phyloP scores from a whole-genome alignment of 768 basidiomycete genomes.

The Pilatotrama ljubarskyi region DNA sequence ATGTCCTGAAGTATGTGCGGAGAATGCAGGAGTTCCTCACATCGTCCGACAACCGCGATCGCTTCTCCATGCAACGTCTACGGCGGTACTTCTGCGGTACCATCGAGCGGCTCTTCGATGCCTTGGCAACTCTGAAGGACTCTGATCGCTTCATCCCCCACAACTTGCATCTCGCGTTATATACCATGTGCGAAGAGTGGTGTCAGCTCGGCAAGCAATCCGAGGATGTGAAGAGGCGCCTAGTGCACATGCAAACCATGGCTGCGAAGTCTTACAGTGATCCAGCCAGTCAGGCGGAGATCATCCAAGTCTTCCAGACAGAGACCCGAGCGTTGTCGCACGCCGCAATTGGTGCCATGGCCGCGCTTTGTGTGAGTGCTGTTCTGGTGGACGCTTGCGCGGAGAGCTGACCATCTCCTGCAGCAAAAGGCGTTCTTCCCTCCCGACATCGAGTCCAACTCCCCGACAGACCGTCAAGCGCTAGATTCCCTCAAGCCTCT shows the following conservation, averaged over 20 bases:
- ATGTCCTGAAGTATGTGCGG: slow-evolving; percentile 84
- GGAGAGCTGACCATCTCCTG: background rate
- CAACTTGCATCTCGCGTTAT: slow-evolving; percentile 76
- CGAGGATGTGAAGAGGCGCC: slow-evolving; percentile 68
- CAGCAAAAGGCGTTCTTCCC: slow-evolving; percentile 82
- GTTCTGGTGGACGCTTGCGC: background rate
- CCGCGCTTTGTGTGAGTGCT: slow-evolving; percentile 80
- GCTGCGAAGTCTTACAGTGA: slow-evolving; percentile 56
- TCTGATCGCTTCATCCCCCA: slow-evolving; percentile 75
- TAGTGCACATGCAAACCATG: slow-evolving; percentile 70
- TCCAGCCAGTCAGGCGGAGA: slow-evolving; percentile 46
- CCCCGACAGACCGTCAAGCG: slow-evolving; percentile 59
- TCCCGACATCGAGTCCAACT: slow-evolving; percentile 54
- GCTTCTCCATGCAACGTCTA: slow-evolving; percentile 73
- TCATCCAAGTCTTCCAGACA: slow-evolving; percentile 58
- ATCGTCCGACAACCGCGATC: slow-evolving; percentile 69
- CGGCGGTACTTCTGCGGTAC: slow-evolving; percentile 91
- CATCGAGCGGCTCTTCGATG: slow-evolving; percentile 84
- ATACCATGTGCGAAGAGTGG: slow-evolving; percentile 91
- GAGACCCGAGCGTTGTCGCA: slow-evolving; percentile 74
- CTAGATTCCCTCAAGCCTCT: slow-evolving; percentile 55
- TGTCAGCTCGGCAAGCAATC: slow-evolving; percentile 80
- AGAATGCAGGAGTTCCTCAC: slow-evolving; percentile 80
- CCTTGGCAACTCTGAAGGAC: slow-evolving; percentile 64
- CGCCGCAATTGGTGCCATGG: slow-evolving; percentile 84